phyloP scores from a whole-genome alignment of 2,329 filamentous ascomycete genomes.

The Aspergillus viridinutans region DNA sequence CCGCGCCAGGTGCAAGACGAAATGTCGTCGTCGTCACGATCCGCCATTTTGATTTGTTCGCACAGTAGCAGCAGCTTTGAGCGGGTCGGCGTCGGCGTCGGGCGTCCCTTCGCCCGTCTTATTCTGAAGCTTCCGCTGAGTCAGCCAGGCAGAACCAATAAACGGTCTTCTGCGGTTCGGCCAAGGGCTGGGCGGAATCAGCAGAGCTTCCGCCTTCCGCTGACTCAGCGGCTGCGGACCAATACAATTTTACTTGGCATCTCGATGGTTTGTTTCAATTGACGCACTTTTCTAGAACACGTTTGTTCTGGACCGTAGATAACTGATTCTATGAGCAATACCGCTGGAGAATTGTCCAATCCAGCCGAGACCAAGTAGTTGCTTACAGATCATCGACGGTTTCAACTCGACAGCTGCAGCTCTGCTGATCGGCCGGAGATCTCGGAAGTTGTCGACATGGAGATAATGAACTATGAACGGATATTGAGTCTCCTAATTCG shows the following conservation, averaged over 20 bases:
- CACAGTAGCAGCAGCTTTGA: not conserved
- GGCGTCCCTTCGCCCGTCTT: not conserved
- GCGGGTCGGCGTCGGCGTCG: not conserved
- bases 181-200: not conserved
- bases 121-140: not conserved
- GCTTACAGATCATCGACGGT: not conserved
- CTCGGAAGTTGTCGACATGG: not conserved
- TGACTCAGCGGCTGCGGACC: not conserved
- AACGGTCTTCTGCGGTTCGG: rapidly evolving
- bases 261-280: not conserved
- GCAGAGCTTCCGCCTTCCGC: not conserved
- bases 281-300: not conserved
- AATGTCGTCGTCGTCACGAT: not conserved
- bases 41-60: not conserved
- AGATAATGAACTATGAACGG: no score
- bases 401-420: no score
- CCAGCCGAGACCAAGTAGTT: not conserved
- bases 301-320: not conserved
- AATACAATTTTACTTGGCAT: not conserved
- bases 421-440: not conserved
- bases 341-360: not conserved
- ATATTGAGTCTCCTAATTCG: no score
- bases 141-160: not conserved
- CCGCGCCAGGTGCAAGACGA: not conserved
- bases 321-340: no score